Evolutionary conservation across 495 filamentous ascomycete species (phyloP).

Genomic region (Oidiodendron maius): DNA sequence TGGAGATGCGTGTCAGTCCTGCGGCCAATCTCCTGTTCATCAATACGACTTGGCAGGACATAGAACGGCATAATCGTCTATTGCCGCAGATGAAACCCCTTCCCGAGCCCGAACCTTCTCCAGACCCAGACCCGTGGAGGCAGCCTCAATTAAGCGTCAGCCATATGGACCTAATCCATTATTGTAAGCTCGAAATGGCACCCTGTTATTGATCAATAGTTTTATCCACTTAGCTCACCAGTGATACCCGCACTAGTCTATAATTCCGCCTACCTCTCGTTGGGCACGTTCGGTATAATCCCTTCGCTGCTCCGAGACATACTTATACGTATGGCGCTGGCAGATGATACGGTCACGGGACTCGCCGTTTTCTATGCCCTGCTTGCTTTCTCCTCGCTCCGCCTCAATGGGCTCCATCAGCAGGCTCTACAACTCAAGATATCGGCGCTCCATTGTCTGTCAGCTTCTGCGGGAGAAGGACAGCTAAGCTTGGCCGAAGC

Average conservation of each 20-base stretch:
- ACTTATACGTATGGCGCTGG: constrained; percentile 21
- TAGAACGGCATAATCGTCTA: constrained; percentile 21
- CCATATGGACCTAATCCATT: constrained; percentile 16
- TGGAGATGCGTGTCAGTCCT: not conserved
- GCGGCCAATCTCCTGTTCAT: constrained; percentile 15
- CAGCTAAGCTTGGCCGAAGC: constrained; percentile 19
- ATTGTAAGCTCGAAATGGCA: constrained; percentile 15
- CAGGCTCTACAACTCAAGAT: constrained; percentile 29
- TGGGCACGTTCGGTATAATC: constrained; percentile 21
- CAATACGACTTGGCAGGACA: constrained; percentile 19
- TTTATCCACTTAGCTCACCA: constrained; percentile 6
- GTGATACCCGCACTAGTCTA: constrained; percentile 13
- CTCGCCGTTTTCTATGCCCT: constrained; percentile 23
- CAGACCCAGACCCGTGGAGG: constrained; percentile 8
- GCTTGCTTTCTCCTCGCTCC: constrained; percentile 27
- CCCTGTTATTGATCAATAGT: constrained; percentile 1
- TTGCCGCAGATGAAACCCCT: not conserved
- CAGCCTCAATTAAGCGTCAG: constrained; percentile 6
- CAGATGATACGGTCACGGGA: constrained; percentile 15
- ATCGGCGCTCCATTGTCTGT: constrained; percentile 21
- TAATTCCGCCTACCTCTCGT: constrained; percentile 19
- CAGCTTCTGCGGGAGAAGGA: constrained; percentile 14
- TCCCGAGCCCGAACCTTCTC: not conserved
- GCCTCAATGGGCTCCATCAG: constrained; percentile 22
- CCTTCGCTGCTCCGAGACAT: constrained; percentile 20